A percentile compares a stretch with the other conserved stretches of the same genome.
Conservation (phyloP, 306 rosid species). For the Vicia sativa region DNA sequence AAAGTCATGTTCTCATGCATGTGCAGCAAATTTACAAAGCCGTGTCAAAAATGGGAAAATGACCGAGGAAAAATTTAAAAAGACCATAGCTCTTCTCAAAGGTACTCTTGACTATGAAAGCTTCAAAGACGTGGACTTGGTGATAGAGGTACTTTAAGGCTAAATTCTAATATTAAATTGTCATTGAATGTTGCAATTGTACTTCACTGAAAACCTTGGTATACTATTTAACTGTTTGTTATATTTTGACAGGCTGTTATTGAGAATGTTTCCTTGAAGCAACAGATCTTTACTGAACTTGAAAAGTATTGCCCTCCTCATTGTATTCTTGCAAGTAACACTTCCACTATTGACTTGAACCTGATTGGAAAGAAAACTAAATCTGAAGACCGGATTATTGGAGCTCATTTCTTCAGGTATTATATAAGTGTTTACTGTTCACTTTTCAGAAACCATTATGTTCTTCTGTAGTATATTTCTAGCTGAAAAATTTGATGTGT, state of each 20-base stretch:
- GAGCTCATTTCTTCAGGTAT: slow-evolving; percentile 98
- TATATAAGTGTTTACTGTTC: slow-evolving; percentile 13
- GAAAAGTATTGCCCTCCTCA: slow-evolving; percentile 86
- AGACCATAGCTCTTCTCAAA: slow-evolving; percentile 66
- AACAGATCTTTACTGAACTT: slow-evolving; percentile 86
- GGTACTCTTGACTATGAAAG: slow-evolving; percentile 77
- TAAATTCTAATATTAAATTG: slow-evolving; percentile 3
- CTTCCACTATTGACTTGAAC: slow-evolving; percentile 94
- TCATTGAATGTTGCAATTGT: slow-evolving; percentile 6
- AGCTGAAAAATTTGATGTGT: slow-evolving; percentile 30
- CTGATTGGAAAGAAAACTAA: slow-evolving; percentile 81
- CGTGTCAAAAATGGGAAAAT: slow-evolving; percentile 81
- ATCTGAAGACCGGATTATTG: slow-evolving; percentile 78
- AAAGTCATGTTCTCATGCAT: slow-evolving; percentile 24
- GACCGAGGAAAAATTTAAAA: slow-evolving; percentile 77
- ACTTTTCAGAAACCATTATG: background rate
- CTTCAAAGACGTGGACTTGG: slow-evolving; percentile 90
- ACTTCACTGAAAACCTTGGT: slow-evolving; percentile 20
- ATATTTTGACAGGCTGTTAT: slow-evolving; percentile 78
- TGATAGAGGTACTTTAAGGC: slow-evolving; percentile 74
- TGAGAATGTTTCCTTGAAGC: slow-evolving; percentile 87
- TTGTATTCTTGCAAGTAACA: slow-evolving; percentile 94
- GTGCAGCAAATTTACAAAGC: slow-evolving; percentile 87
- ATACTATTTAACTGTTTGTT: slow-evolving; percentile 30
- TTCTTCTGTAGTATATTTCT: slow-evolving; percentile 18